These are phyloP conservation scores for Limonium bicolor DNA, from an alignment of 148 eudicot genomes.

Conservation along the genomic window DNA sequence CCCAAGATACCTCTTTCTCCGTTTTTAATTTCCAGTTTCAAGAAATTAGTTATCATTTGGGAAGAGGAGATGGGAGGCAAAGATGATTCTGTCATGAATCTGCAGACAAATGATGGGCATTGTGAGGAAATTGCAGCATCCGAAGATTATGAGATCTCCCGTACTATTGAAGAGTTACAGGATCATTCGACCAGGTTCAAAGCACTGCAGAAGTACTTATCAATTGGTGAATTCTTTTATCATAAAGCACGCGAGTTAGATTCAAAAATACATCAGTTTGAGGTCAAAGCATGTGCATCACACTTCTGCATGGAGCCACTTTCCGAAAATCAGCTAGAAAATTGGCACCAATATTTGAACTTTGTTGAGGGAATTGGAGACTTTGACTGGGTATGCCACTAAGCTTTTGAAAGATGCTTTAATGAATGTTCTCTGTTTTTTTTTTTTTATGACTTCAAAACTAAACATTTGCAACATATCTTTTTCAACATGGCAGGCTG, in stretches of 20 bases:
- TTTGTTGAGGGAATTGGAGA: conserved; percentile 65
- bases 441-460: too few species aligned
- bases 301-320: conserved; percentile 61
- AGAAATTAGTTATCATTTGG: conserved; percentile 52
- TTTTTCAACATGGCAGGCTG: conserved; percentile 44
- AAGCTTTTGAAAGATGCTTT: too few species aligned
- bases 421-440: neutral
- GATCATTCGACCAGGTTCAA: conserved; percentile 40
- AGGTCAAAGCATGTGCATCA: conserved; percentile 37
- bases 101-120: conserved; percentile 19
- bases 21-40: conserved; percentile 53
- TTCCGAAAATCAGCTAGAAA: conserved; percentile 50
- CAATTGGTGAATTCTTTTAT: conserved; percentile 44
- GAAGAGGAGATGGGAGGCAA: conserved; percentile 42
- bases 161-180: conserved; percentile 35
- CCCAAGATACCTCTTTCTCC: too few species aligned
- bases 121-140: conserved; percentile 13
- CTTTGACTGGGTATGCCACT: conserved; percentile 72
- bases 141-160: conserved; percentile 35
- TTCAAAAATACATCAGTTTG: conserved; percentile 43
- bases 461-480: too few species aligned
- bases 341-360: conserved; percentile 81
- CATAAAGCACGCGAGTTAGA: conserved; percentile 40
- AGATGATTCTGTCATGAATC: conserved; percentile 11
- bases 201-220: conserved; percentile 44